Evolutionary conservation across 805 yeast genomes (phyloP).

Genomic region (Candida gorgasii): DNA sequence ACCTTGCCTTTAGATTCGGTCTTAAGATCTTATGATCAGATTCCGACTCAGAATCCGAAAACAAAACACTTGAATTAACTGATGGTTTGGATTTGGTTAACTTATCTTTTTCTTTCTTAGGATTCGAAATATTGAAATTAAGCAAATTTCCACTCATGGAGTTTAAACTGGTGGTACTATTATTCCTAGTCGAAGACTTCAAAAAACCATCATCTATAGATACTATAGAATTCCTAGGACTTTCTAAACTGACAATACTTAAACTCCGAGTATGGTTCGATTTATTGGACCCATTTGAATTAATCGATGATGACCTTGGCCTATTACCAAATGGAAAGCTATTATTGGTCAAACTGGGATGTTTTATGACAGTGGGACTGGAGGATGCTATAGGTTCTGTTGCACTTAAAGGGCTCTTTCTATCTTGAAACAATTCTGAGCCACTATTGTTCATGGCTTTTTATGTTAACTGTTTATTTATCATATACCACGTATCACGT

Average conservation of each 20-base stretch:
- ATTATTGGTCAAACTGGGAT: neutral
- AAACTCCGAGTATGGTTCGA: constrained; percentile 28
- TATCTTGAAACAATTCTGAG: constrained; percentile 12
- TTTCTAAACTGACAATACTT: constrained; percentile 38
- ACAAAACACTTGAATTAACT: constrained; percentile 20
- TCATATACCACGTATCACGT: neutral
- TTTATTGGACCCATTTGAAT: constrained; percentile 29
- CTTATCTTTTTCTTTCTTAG: constrained; percentile 2
- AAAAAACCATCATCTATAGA: constrained; percentile 35
- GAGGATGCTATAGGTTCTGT: constrained; percentile 13
- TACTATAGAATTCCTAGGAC: constrained; percentile 43
- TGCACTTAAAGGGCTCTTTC: constrained; percentile 16
- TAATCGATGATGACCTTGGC: constrained; percentile 36
- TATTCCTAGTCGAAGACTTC: constrained; percentile 32
- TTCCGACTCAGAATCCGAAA: constrained; percentile 42
- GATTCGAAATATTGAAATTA: constrained; percentile 3
- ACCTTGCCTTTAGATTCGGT: constrained; percentile 14
- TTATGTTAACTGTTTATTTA: neutral
- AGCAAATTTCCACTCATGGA: constrained; percentile 11
- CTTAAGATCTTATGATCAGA: constrained; percentile 19
- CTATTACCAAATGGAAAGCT: constrained; percentile 8
- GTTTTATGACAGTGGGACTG: constrained; percentile 11
- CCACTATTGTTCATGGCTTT: constrained; percentile 5
- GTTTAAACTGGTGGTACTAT: constrained; percentile 28
- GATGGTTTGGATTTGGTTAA: neutral